Evolutionary conservation across 2,329 filamentous ascomycete species (phyloP).

Genomic region (Fusarium multiceps): DNA sequence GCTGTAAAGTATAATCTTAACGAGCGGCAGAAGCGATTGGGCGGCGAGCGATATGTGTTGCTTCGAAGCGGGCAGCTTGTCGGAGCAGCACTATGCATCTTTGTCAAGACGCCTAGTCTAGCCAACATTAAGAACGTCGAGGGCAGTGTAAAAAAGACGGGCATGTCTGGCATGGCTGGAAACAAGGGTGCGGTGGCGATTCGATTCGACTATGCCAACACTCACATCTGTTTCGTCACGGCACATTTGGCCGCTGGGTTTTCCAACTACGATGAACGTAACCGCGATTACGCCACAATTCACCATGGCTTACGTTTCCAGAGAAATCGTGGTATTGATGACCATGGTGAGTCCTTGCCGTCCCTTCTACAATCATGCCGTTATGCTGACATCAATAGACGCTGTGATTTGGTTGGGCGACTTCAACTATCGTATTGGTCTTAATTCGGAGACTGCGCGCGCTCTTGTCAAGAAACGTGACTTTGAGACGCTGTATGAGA

Average conservation of each 20-base stretch:
- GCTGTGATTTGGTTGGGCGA: slow-evolving; percentile 95
- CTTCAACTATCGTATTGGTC: slow-evolving; percentile 96
- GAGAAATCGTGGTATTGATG: slow-evolving; percentile 87
- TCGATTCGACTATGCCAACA: slow-evolving; percentile 92
- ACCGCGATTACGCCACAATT: slow-evolving; percentile 92
- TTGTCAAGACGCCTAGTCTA: slow-evolving; percentile 82
- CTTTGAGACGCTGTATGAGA: slow-evolving; percentile 84
- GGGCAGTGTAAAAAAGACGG: slow-evolving; percentile 92
- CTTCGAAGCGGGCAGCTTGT: slow-evolving; percentile 94
- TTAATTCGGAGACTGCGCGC: slow-evolving; percentile 81
- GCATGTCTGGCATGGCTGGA: slow-evolving; percentile 95
- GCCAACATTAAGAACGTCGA: slow-evolving; percentile 95
- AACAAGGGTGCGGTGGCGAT: slow-evolving; percentile 99
- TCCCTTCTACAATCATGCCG: not conserved
- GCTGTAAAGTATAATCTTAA: slow-evolving; percentile 85
- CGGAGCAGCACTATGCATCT: slow-evolving; percentile 91
- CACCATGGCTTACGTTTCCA: slow-evolving; percentile 90
- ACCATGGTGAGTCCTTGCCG: slow-evolving; percentile 71
- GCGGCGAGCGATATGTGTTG: slow-evolving; percentile 85
- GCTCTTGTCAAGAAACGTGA: slow-evolving; percentile 78
- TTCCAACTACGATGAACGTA: slow-evolving; percentile 95
- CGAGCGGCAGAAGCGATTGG: slow-evolving; percentile 69
- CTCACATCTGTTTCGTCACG: slow-evolving; percentile 93
- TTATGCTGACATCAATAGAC: slow-evolving; percentile 54
- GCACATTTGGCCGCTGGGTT: slow-evolving; percentile 97